Evolutionary conservation across 2,329 filamentous ascomycete species (phyloP), one percentile per base, ranked within the genome.

Genomic region (Fusarium scirpi): DNA sequence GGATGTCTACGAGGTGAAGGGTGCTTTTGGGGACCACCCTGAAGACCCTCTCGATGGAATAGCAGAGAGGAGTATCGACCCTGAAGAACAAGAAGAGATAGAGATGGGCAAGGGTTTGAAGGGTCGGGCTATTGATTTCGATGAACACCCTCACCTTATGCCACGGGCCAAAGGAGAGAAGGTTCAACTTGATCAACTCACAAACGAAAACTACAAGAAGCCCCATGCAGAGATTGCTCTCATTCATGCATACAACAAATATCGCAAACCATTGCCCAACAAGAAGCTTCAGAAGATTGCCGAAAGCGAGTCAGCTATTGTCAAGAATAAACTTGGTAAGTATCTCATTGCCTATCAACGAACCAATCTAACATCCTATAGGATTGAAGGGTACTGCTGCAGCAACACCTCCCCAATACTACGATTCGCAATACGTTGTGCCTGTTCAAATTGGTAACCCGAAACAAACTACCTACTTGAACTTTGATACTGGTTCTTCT

Each of bases 401-500:
- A 22, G 75, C 76, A 8, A 70, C 76, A 8, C 75, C 76, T 5
- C 76, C 82, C 2, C 66, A 72, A 29, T 77, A 78, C 51, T 74
- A 82, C 49, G 89, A 91, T 68, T 80, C 81, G 6, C 85, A 90
- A 75, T 91, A 90, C 61, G 80, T 90, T 30, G 85, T 86, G 59
- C 87, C 90, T 0, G 87, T 94, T 48, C 84, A 82, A 4, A 82
- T 94, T 67, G 92, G 91, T 46, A 85, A 76, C 2, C 84, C 84
- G 8, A 70, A 77, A 8, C 88, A 90, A 72, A 86, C 82, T 5
- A 77, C 93, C 67, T 85, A 89, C 63, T 78, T 94, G 65, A 90
- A 93, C 76, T 86, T 94, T 65, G 92, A 94, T 71, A 94, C 92
- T 16, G 80, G 80, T 6, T 82, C 80, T 15, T 72, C 90, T 84